Evolutionary conservation across 148 eudicot genomes (phyloP).

Genomic region (Rhododendron griersonianum): DNA sequence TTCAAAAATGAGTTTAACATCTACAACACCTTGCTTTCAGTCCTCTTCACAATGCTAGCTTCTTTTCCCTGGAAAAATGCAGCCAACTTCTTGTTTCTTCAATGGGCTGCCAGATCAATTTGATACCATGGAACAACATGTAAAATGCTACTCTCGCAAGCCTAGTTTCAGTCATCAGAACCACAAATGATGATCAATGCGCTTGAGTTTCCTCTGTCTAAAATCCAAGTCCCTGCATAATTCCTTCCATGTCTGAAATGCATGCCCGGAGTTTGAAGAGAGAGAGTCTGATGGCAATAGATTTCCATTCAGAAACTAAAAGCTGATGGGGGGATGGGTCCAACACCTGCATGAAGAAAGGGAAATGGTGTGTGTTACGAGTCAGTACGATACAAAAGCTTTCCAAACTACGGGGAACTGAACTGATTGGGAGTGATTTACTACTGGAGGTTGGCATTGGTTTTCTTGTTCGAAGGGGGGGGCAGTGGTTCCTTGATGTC

Average conservation of each 20-base stretch:
- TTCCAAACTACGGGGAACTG: neutral
- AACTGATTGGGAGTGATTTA: neutral
- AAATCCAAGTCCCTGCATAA: neutral
- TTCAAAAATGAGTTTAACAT: neutral
- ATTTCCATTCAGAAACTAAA: conserved; percentile 4
- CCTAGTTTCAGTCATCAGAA: neutral
- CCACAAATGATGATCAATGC: neutral
- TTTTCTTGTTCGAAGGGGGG: conserved; percentile 31
- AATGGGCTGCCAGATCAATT: neutral
- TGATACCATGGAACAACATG: neutral
- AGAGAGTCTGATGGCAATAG: neutral
- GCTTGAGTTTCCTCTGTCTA: neutral
- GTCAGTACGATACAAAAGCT: neutral
- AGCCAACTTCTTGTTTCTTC: neutral
- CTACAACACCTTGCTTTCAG: neutral
- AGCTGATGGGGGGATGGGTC: conserved; percentile 23
- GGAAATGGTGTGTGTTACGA: neutral
- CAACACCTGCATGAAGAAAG: conserved; percentile 22
- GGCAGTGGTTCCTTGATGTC: conserved; percentile 45
- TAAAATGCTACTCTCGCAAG: neutral
- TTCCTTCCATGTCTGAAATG: neutral
- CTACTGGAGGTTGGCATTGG: conserved; percentile 71
- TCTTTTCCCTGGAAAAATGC: neutral
- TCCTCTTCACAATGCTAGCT: conserved; percentile 2
- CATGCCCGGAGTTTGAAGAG: neutral